Percentiles rank a stretch among this genome's conserved stretches.
These are phyloP conservation scores for Aspergillus floridensis DNA, from an alignment of 2,329 filamentous ascomycete genomes.

Conservation along the genomic window DNA sequence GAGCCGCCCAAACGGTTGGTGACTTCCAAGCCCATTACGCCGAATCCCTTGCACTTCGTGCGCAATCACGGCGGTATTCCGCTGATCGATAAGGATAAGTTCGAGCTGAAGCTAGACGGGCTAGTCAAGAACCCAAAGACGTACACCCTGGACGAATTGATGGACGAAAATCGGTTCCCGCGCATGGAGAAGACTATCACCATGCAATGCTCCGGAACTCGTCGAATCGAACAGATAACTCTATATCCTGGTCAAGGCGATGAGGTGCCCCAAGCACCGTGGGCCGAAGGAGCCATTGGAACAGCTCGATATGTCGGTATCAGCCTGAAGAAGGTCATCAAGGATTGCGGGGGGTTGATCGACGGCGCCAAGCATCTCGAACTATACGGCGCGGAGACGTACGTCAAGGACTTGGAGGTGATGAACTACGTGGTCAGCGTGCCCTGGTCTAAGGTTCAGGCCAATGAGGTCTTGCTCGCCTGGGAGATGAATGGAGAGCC, in stretches of 20 bases:
- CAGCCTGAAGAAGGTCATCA: constrained; percentile 67
- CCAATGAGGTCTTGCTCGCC: constrained; percentile 64
- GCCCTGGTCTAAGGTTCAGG: constrained; percentile 65
- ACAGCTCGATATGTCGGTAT: constrained; percentile 64
- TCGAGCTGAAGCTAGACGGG: constrained; percentile 56
- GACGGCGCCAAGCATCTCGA: constrained; percentile 61
- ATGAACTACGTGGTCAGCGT: constrained; percentile 68
- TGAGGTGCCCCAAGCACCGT: constrained; percentile 51
- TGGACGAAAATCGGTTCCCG: constrained; percentile 60
- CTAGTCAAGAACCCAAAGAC: constrained; percentile 58
- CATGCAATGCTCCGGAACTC: constrained; percentile 67
- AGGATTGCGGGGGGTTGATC: constrained; percentile 63
- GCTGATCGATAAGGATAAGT: constrained; percentile 58
- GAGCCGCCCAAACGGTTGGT: constrained; percentile 61
- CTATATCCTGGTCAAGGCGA: constrained; percentile 67
- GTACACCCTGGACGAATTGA: constrained; percentile 59
- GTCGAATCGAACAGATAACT: constrained; percentile 66
- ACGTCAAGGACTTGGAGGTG: constrained; percentile 65
- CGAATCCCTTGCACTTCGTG: constrained; percentile 64
- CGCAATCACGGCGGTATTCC: constrained; percentile 72
- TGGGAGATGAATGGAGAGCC: constrained; percentile 71
- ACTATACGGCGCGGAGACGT: constrained; percentile 68
- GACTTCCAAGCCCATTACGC: constrained; percentile 55
- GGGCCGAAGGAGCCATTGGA: constrained; percentile 67
- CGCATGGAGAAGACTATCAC: constrained; percentile 59